These are phyloP conservation scores for Alternaria sp. DNA, from an alignment of 2,329 filamentous ascomycete genomes.

Conservation along the genomic window DNA sequence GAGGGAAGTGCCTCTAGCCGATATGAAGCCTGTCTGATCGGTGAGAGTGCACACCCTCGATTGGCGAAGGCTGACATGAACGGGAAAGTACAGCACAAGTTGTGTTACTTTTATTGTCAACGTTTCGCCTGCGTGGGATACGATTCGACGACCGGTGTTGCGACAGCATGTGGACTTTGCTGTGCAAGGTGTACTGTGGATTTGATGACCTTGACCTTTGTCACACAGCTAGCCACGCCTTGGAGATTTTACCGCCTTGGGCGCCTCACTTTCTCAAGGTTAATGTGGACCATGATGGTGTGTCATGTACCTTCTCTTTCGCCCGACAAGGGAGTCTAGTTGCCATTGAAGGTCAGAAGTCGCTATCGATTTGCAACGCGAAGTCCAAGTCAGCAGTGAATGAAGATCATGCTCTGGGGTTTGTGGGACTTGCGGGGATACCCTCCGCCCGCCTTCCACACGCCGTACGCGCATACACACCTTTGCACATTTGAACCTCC, in stretches of 20 bases:
- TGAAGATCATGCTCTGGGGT: background rate
- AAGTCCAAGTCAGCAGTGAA: background rate
- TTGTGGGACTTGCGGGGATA: conserved; percentile 6
- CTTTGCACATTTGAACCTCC: background rate
- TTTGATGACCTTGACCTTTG: conserved; percentile 1
- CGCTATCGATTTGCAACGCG: conserved; percentile 1
- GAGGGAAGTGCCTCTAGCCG: conserved; percentile 32
- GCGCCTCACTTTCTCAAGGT: conserved; percentile 8
- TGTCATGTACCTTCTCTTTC: conserved; percentile 5
- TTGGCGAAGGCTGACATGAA: conserved; percentile 16
- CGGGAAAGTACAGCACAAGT: conserved; percentile 10
- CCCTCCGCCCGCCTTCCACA: background rate
- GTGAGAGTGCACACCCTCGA: conserved; percentile 20
- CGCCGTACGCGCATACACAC: background rate
- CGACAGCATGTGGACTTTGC: conserved; percentile 9
- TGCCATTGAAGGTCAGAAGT: background rate
- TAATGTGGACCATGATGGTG: background rate
- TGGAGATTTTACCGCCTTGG: conserved; percentile 2
- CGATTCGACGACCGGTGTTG: conserved; percentile 19
- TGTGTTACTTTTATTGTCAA: conserved; percentile 15
- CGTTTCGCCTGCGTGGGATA: conserved; percentile 6
- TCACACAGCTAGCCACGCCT: conserved; percentile 2
- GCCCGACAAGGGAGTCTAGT: background rate
- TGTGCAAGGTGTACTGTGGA: background rate
- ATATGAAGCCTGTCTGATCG: conserved; percentile 21